Evolutionary conservation across 441 rosid genomes (phyloP).

Genomic region (Macaranga tanarius): DNA sequence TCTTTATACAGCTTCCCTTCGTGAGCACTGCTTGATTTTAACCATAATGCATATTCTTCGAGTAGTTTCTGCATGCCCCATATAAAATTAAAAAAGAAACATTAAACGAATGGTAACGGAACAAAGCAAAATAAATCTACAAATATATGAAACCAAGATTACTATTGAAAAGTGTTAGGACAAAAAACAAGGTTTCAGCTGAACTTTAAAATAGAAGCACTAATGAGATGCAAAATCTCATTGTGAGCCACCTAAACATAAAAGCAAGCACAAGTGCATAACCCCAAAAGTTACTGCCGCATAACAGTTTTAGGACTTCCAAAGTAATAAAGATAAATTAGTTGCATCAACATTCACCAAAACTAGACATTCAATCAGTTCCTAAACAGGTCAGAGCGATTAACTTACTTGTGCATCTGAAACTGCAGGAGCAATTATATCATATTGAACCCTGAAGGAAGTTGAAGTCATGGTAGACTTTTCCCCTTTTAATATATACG

Average conservation of each 20-base stretch:
- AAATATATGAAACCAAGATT: constrained; percentile 8
- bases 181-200: neutral
- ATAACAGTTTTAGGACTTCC: constrained; percentile 4
- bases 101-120: neutral
- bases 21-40: constrained; percentile 57
- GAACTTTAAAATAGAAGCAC: constrained; percentile 7
- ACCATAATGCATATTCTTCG: constrained; percentile 63
- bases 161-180: constrained; percentile 8
- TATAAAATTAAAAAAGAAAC: constrained; percentile 17
- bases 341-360: neutral
- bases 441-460: constrained; percentile 58
- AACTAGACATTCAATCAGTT: constrained; percentile 7
- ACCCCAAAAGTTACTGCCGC: neutral
- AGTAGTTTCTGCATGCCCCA: constrained; percentile 57
- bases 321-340: neutral
- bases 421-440: constrained; percentile 76
- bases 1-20: constrained; percentile 63
- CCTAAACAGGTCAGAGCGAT: constrained; percentile 18
- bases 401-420: constrained; percentile 68
- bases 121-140: constrained; percentile 18
- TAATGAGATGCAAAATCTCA: neutral
- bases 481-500: constrained; percentile 61
- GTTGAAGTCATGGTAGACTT: constrained; percentile 48
- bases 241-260: neutral
- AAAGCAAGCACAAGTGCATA: neutral